phyloP scores from a whole-genome alignment of 2,329 filamentous ascomycete genomes.

The Penicillium sp. region DNA sequence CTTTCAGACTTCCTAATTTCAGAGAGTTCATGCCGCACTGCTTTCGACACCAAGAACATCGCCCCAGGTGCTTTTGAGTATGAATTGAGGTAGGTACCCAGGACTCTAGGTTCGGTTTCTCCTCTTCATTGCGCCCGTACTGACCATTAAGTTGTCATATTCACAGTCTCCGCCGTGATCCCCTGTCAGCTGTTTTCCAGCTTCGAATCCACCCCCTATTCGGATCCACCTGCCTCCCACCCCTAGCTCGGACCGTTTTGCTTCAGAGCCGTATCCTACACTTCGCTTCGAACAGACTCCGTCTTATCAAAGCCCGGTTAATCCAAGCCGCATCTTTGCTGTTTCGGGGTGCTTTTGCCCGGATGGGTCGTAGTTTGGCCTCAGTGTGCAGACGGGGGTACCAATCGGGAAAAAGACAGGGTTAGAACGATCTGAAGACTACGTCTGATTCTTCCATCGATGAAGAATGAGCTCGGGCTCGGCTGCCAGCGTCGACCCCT shows the following conservation, averaged over 20 bases:
- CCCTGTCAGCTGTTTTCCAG: conserved; percentile 3
- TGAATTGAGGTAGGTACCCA: conserved; percentile 11
- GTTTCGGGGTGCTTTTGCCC: conserved; percentile 18
- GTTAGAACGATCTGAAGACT: conserved; percentile 7
- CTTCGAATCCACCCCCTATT: conserved; percentile 10
- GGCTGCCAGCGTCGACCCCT: conserved; percentile 33
- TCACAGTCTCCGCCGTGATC: neutral
- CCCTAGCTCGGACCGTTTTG: neutral
- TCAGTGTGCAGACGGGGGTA: conserved; percentile 23
- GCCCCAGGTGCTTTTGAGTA: conserved; percentile 7
- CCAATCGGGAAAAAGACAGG: conserved; percentile 16
- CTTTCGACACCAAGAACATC: conserved; percentile 21
- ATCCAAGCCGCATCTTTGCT: neutral
- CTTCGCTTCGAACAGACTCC: neutral
- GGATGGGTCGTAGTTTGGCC: conserved; percentile 25
- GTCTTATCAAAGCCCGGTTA: neutral
- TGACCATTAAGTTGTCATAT: neutral
- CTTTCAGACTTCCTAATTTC: conserved; percentile 17
- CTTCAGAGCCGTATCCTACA: neutral
- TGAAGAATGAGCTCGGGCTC: conserved; percentile 40
- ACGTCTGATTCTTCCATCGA: conserved; percentile 18
- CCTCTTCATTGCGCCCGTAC: neutral
- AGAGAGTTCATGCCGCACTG: conserved; percentile 16
- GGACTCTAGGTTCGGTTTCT: neutral
- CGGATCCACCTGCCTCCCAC: conserved; percentile 2